Evolutionary conservation across 2,329 filamentous ascomycete genomes (phyloP).

Genomic region (Coniochaeta pulveracea): DNA sequence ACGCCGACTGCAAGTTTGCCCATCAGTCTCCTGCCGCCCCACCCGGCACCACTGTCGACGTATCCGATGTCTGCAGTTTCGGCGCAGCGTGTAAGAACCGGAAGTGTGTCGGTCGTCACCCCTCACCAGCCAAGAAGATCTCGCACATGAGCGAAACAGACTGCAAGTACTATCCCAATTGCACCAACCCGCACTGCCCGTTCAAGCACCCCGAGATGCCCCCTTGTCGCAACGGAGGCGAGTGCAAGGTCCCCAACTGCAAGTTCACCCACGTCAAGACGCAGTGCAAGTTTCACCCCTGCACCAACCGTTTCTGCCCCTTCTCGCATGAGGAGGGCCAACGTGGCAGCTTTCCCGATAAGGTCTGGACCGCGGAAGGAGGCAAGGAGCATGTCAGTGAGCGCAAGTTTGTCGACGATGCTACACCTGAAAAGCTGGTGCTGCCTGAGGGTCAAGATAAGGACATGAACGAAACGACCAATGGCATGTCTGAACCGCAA

Average conservation of each 20-base stretch:
- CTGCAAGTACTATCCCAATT: slow-evolving; percentile 87
- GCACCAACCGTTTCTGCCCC: slow-evolving; percentile 74
- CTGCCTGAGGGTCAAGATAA: slow-evolving; percentile 43
- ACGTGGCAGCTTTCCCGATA: slow-evolving; percentile 72
- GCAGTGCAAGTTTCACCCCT: slow-evolving; percentile 84
- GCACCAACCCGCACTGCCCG: slow-evolving; percentile 74
- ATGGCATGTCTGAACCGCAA: slow-evolving; percentile 1
- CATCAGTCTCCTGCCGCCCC: slow-evolving; percentile 90
- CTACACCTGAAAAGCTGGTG: slow-evolving; percentile 58
- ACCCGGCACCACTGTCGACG: slow-evolving; percentile 64
- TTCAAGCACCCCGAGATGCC: slow-evolving; percentile 86
- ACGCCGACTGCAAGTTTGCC: slow-evolving; percentile 82
- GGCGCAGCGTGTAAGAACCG: slow-evolving; percentile 90
- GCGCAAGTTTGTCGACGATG: slow-evolving; percentile 72
- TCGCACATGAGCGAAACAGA: slow-evolving; percentile 75
- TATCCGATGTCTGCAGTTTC: slow-evolving; percentile 70
- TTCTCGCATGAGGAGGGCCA: slow-evolving; percentile 92
- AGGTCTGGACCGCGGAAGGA: slow-evolving; percentile 71
- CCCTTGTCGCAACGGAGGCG: slow-evolving; percentile 80
- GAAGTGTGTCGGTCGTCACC: slow-evolving; percentile 87
- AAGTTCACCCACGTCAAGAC: slow-evolving; percentile 81
- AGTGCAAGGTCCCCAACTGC: slow-evolving; percentile 72
- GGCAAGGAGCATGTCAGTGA: slow-evolving; percentile 67
- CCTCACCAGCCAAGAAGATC: slow-evolving; percentile 72
- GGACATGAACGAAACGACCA: background rate